These are phyloP conservation scores for Tricholoma saponaceum DNA, from an alignment of 768 basidiomycete species.

Conservation along the genomic window DNA sequence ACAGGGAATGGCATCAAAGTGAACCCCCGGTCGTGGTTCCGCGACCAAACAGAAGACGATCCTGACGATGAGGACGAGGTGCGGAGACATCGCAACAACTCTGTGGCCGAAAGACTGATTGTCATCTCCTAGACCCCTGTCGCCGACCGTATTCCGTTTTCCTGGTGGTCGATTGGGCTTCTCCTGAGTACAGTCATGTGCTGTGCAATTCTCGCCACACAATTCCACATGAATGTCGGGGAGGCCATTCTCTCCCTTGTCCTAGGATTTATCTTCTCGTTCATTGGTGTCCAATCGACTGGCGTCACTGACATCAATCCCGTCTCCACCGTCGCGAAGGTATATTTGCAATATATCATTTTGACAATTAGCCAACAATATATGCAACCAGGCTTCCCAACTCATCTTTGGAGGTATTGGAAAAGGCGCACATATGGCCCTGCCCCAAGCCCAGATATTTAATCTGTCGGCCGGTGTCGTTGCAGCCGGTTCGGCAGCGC, in stretches of 20 bases:
- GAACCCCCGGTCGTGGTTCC: conserved; percentile 23
- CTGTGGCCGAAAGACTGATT: not conserved
- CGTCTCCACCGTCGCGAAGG: conserved; percentile 54
- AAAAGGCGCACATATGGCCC: conserved; percentile 37
- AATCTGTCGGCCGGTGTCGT: conserved; percentile 52
- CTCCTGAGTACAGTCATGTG: conserved; percentile 43
- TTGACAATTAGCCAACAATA: not conserved
- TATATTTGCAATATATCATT: conserved; percentile 6
- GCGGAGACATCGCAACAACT: not conserved
- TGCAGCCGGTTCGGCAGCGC: conserved; percentile 51
- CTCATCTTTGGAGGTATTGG: conserved; percentile 61
- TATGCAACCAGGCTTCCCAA: conserved; percentile 41
- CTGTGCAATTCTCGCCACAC: conserved; percentile 48
- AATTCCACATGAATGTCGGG: conserved; percentile 55
- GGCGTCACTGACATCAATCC: conserved; percentile 63
- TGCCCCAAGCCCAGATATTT: conserved; percentile 36
- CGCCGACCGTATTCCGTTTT: conserved; percentile 50
- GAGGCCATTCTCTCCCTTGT: conserved; percentile 53
- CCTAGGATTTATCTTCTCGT: conserved; percentile 62
- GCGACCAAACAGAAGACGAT: conserved; percentile 21
- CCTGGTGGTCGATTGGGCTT: conserved; percentile 55
- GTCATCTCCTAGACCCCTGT: conserved; percentile 31
- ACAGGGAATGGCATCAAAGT: not conserved
- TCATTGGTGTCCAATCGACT: conserved; percentile 59
- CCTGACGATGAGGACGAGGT: conserved; percentile 45